Evolutionary conservation across 352 stramenopile genomes (phyloP), one percentile per base, ranked within the genome.

Genomic region (Peronospora tabacina): DNA sequence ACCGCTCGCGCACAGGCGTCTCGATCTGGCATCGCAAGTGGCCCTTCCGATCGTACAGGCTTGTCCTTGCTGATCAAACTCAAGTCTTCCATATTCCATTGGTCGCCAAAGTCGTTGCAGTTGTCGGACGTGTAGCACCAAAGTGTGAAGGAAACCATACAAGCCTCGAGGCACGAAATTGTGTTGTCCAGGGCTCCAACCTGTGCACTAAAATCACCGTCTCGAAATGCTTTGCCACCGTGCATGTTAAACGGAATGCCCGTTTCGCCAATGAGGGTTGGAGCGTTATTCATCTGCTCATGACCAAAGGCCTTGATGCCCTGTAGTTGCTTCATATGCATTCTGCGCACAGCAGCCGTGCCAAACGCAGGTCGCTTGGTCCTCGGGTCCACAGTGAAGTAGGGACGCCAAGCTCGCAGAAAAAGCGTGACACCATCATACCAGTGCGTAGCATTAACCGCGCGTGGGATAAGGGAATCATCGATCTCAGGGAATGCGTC

Each of bases 351-450:
- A n/a, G 70, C 72, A 3, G 53, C 38, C 2, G 58, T 50, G 7
- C 84, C 84, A 47, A 94, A 87, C 2, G 78, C 80, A 9, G 79
- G 80, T 15, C 63, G 48, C 45, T 79, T 83, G 7, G 72, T 87
- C 5, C 58, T 50, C 7, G 77, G 67, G 30, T 95, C 82, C 1
- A 93, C 70, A 0, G 72, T 82, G 43, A 95, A 89, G 51, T 78
- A 90, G 12, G 82, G 63, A 7, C 68, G 50, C 75, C 77, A 91
- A 0, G 49, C 53, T 16, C 72, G 78, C 13, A 91, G 37, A 42
- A 96, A 94, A 6, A 97, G 62, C 48, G 86, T 96, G 12, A 91
- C 70, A 8, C 80, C 83, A 56, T 97, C 87, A 59, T 96, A 97
- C 82, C 85, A 96, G 58, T 97, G 88, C 8, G 74, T 92, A 4